A percentile compares a stretch with the other conserved stretches of the same genome.
Conservation (phyloP, 257 asterid species). For the Paraleonurus japonicus region DNA sequence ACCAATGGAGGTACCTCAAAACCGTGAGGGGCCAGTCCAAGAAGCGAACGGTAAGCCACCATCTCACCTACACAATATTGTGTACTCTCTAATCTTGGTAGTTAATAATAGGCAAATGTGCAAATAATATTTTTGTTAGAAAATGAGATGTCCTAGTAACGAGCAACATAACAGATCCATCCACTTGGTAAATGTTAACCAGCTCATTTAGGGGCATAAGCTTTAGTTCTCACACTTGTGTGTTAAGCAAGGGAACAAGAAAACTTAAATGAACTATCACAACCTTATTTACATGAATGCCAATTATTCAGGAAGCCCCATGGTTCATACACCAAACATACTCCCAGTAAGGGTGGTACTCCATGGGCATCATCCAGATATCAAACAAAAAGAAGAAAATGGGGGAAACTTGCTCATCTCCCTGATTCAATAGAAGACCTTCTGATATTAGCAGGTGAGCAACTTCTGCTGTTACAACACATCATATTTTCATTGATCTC, state of each 20-base stretch:
- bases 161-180: constrained; percentile 6
- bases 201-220: constrained; percentile 18
- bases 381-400: constrained; percentile 46
- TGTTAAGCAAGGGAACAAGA: constrained; percentile 16
- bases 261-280: background rate
- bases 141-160: constrained; percentile 11
- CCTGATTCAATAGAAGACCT: constrained; percentile 73
- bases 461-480: constrained; percentile 1
- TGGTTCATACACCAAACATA: constrained; percentile 26
- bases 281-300: constrained; percentile 7
- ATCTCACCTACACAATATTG: constrained; percentile 1
- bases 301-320: constrained; percentile 43
- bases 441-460: constrained; percentile 69
- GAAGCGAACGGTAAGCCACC: constrained; percentile 47
- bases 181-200: constrained; percentile 11
- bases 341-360: constrained; percentile 65
- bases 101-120: constrained; percentile 11
- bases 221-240: constrained; percentile 10
- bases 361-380: constrained; percentile 84
- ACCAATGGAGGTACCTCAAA: constrained; percentile 41
- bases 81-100: background rate
- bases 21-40: constrained; percentile 35
- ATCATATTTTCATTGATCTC: constrained; percentile 12
- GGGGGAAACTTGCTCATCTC: constrained; percentile 78
- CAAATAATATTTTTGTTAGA: background rate